Percentiles rank a stretch among this genome's conserved stretches.
Evolutionary conservation across 441 rosid species (phyloP).

Genomic region (Monsonia emarginata): DNA sequence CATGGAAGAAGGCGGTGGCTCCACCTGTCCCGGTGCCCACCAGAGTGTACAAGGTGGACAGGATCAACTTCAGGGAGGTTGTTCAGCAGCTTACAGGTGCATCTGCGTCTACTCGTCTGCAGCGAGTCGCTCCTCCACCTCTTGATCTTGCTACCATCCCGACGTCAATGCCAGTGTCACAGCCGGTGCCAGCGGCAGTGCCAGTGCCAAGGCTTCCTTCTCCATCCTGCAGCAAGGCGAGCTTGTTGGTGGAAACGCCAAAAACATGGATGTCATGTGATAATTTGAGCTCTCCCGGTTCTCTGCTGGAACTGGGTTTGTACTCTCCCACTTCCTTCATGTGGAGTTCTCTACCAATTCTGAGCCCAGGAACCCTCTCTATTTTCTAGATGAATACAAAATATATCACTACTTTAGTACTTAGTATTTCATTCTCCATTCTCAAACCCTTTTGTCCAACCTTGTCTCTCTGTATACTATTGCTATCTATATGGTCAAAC

Average conservation of each 20-base stretch:
- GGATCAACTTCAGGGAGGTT: constrained; percentile 54
- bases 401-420: background rate
- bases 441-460: background rate
- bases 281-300: background rate
- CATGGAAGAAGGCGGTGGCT: constrained; percentile 46
- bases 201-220: constrained; percentile 1
- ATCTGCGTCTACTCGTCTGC: constrained; percentile 25
- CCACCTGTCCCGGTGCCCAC: constrained; percentile 51
- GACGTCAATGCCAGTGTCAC: background rate
- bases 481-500: background rate
- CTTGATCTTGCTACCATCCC: constrained; percentile 20
- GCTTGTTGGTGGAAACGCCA: background rate
- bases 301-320: background rate
- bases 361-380: background rate
- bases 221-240: background rate
- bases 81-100: constrained; percentile 75
- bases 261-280: background rate
- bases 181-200: constrained; percentile 8
- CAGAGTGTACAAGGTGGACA: constrained; percentile 53
- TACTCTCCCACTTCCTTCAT: background rate
- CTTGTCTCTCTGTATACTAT: background rate
- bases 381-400: background rate
- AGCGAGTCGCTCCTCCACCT: constrained; percentile 31
- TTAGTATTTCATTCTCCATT: no score
- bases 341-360: background rate